Percentiles rank a stretch among this genome's conserved stretches.
phyloP scores from a whole-genome alignment of 768 basidiomycete genomes.

The Amyloporia xantha region DNA sequence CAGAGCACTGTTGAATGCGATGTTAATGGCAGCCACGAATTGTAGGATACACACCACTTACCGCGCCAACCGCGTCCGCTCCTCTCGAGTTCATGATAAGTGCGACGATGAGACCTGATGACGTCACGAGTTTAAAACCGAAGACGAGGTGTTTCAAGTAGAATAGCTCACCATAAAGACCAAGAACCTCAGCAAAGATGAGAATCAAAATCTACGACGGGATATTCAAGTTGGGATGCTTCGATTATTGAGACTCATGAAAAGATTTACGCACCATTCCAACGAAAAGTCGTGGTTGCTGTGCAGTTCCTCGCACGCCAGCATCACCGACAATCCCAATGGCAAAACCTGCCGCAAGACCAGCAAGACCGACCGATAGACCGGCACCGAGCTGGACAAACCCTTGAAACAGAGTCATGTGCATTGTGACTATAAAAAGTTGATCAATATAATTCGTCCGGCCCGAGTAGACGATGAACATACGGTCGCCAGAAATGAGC shows the following conservation, averaged over 20 bases:
- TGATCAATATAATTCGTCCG: no score
- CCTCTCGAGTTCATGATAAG: slow-evolving; percentile 90
- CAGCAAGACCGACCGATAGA: slow-evolving; percentile 86
- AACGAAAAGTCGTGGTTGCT: slow-evolving; percentile 90
- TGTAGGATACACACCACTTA: no score
- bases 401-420: slow-evolving; percentile 89
- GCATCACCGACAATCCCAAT: slow-evolving; percentile 99
- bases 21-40: no score
- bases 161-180: slow-evolving; percentile 61
- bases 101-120: slow-evolving; percentile 77
- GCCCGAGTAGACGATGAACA: no score
- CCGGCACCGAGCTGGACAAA: slow-evolving; percentile 94
- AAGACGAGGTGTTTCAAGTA: no score
- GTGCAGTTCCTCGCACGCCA: slow-evolving; percentile 95
- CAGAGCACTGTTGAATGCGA: no score
- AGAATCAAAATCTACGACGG: slow-evolving; percentile 83
- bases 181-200: slow-evolving; percentile 94
- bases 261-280: no score
- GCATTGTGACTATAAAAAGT: slow-evolving; percentile 52
- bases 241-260: slow-evolving; percentile 16
- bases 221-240: not conserved
- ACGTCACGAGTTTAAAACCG: not conserved
- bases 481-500: slow-evolving; percentile 82
- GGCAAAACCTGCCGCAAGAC: slow-evolving; percentile 95
- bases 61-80: slow-evolving; percentile 12